Conservation (phyloP, 2,329 filamentous ascomycete species). For the Alternaria sp. region DNA sequence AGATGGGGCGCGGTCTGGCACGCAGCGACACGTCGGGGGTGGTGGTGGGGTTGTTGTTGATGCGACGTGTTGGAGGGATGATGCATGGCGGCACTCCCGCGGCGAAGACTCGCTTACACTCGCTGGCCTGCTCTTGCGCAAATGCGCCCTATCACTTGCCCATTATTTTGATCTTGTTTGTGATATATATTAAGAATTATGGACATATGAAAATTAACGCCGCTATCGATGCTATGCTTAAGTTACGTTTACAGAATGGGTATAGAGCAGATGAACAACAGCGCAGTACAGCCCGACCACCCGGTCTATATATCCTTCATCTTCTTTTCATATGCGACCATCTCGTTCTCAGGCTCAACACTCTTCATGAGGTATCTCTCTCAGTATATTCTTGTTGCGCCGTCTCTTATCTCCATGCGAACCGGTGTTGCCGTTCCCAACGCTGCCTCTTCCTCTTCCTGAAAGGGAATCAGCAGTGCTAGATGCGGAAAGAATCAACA, state of each 20-base stretch:
- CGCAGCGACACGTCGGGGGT: not conserved
- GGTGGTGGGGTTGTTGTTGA: constrained; percentile 1
- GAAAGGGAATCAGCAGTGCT: not conserved
- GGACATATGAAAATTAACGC: not conserved
- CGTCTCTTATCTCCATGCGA: not conserved
- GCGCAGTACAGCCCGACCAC: constrained; percentile 5
- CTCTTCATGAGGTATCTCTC: not conserved
- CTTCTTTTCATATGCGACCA: not conserved
- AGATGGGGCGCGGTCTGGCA: not conserved
- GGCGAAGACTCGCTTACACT: constrained; percentile 27
- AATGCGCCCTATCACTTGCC: not conserved
- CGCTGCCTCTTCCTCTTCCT: not conserved
- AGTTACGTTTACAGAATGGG: constrained; percentile 13
- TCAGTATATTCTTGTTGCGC: not conserved
- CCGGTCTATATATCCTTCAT: not conserved
- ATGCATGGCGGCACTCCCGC: constrained; percentile 16
- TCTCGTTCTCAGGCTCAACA: not conserved
- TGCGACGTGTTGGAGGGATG: not conserved
- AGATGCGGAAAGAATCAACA: constrained; percentile 25
- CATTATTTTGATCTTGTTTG: not conserved
- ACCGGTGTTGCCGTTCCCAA: not conserved
- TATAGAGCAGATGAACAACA: constrained; percentile 24
- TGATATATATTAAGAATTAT: not conserved
- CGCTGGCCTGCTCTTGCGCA: not conserved
- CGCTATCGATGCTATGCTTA: not conserved